Base-by-base conservation (phyloP, 2,329 filamentous ascomycete genomes). In the Aureobasidium leucospermi region DNA sequence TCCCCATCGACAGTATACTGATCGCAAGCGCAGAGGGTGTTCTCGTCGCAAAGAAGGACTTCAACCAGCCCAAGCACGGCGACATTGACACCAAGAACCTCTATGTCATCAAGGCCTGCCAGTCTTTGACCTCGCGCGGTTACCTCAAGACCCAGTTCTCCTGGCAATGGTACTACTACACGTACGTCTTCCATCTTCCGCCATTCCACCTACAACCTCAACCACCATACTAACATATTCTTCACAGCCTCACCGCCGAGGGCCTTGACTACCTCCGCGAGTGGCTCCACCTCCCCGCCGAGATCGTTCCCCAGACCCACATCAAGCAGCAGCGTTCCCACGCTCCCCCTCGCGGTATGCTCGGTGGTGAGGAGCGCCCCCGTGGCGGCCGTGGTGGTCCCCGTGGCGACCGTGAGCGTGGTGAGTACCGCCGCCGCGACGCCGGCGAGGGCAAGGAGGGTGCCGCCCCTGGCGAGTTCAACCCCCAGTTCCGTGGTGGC, bases 81-180 rank as follows among this genome's bases (percentile, higher is more conserved):
- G 93, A 99, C 74, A 94, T 97, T 79, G 94, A 96, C 84, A 96
- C 91, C 80, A 96, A 96, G 88, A 99, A 99, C 63, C 55, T 58
- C 42, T 57, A 62, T 59, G 62, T 97, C 79, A 90, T 99, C 86
- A 99, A 99, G 87, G 94, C 94, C 74, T 88, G 86, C 82, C 94
- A 99, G 85, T 99, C 94, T 67, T 87, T 99, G 76, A 96, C 87
- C 83, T 96, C 92, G 71, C 93, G 94, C 78, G 93, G 93, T 77
- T 97, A 90, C 81, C 86, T 99, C 82, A 99, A 99, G 90, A 99
- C 94, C 73, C 94, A 95, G 81, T 99, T 99, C 89, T 96, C 91
- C 69, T 96, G 91, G 91, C 91, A 96, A 82, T 96, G 92, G 86
- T 96, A 97, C 88, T 99, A 99, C 89, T 99, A 99, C 88, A 71